Conservation (phyloP, 2,329 filamentous ascomycete species). For the Emergomyces pasteurianus region DNA sequence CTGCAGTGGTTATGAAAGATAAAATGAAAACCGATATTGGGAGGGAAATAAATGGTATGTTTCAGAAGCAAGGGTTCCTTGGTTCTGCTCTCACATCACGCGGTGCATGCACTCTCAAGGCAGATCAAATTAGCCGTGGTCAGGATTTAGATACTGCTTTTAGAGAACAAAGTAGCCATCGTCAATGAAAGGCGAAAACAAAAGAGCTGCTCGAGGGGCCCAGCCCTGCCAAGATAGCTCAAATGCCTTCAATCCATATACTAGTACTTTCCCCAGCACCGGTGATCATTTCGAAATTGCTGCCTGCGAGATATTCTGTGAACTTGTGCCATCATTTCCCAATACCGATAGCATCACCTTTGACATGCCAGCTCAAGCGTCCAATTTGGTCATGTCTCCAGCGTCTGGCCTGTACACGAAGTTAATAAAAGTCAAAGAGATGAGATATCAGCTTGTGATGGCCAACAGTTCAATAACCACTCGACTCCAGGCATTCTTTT, state of each 20-base stretch:
- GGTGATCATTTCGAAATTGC: background rate
- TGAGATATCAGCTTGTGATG: background rate
- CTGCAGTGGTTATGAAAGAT: background rate
- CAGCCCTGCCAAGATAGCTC: background rate
- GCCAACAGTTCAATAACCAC: background rate
- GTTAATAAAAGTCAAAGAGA: no score
- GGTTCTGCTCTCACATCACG: background rate
- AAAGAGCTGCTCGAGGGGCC: background rate
- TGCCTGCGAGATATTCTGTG: background rate
- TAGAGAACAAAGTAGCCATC: background rate
- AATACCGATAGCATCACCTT: background rate
- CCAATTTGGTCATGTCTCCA: background rate
- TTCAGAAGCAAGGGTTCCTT: no score
- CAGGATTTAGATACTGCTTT: background rate
- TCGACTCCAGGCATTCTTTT: background rate
- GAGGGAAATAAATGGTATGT: no score
- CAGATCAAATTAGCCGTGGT: background rate
- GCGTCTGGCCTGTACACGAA: background rate
- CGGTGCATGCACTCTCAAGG: background rate
- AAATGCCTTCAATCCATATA: no score
- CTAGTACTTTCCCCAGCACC: background rate
- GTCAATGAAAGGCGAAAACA: background rate
- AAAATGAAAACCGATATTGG: background rate
- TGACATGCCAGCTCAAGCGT: background rate
- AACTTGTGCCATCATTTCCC: background rate